Base-by-base conservation (phyloP, 83 land plant genomes). In the Picea abies region DNA sequence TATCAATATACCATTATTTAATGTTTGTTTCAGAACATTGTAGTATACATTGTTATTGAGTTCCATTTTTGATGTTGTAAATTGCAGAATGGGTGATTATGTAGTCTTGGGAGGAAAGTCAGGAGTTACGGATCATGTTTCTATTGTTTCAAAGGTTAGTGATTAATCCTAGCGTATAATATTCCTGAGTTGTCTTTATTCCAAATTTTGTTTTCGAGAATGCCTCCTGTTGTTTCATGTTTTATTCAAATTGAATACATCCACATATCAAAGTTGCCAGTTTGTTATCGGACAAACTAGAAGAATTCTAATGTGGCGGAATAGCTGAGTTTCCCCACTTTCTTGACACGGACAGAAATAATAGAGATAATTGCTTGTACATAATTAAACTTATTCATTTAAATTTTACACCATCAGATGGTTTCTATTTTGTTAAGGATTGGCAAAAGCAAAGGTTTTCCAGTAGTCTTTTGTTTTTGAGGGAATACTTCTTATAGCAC, bases 51-150 rank as follows among this genome's bases (percentile, higher is more conserved):
- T 66, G 32, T 49, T 20, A 26, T 58, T 9, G 8, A 44, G 19
- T 44, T 81, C 52, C 70, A 20, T 75, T 80, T 78, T 47, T 78
- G 60, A 49, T 41, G 19, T 80, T 2, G 8, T 37, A 7, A 23
- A n/a, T 72, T 79, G n/a, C 86, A 96, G 98, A 85, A 32, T 97
- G 23, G 98, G 96, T 16, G 98, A 97, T 82, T 95, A 90, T 83
- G 98, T 95, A 8, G 91, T 91, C 41, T 73, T 97, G 84, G 99
- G 94, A 12, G 99, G 99, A 44, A 91, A 91, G 71, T 93, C 89
- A 70, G 96, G 90, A 63, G 90, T 97, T 19, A 82, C 90, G 32
- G 99, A 97, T 86, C 99, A 97, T 86, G 93, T 95, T 15, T 87
- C 90, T 44, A 91, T 97, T 70, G 90, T 82, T 60, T 95, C 99